Evolutionary conservation across 768 basidiomycete genomes (phyloP), one percentile per base, ranked within the genome.

Genomic region (Boletus coccyginus): DNA sequence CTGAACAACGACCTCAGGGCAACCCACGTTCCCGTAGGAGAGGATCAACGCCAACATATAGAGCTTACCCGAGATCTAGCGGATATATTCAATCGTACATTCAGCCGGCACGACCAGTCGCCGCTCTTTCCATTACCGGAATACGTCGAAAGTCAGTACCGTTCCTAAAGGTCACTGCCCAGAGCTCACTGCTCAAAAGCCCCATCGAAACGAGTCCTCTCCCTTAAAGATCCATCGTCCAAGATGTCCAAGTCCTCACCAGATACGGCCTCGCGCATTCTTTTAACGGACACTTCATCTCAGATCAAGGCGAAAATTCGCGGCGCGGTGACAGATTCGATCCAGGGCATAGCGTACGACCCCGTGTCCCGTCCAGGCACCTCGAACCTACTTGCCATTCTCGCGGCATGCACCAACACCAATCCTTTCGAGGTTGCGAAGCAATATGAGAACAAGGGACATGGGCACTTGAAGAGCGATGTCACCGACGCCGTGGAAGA

Each of bases 221-320:
- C 94, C 3, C 84, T 98, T 17, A 86, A 84, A 55, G 90, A 94
- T 67, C 91, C 94, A 1, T 75, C 78, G 0, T 81, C 86, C 5
- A 98, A 98, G 70, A 98, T 98, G 94, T 97, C 95, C 36, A 98
- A 98, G 71, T 98, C 95, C 0, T 81, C 92, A 0, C 87, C 86
- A 0, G 85, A 92, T 67, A 56, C 82, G 1, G 72, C 82, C 16
- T 95, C 94, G 0, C 88, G 94, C 27, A 93, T 98, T 66, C 80
- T 92, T 53, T 78, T 98, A 39, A 95, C 90, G 27, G 95, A 98
- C 67, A 72, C 82, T 0, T 69, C 81, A 11, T 62, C 73, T 1
- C 71, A 82, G 65, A 92, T 96, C 44, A 67, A 69, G 45, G 66
- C 77, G 27, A 97, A 96, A 69, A 80, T 98, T 54, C 84, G 86